Base-by-base conservation (phyloP, 2,329 filamentous ascomycete genomes). In the Fusarium haematococcum region DNA sequence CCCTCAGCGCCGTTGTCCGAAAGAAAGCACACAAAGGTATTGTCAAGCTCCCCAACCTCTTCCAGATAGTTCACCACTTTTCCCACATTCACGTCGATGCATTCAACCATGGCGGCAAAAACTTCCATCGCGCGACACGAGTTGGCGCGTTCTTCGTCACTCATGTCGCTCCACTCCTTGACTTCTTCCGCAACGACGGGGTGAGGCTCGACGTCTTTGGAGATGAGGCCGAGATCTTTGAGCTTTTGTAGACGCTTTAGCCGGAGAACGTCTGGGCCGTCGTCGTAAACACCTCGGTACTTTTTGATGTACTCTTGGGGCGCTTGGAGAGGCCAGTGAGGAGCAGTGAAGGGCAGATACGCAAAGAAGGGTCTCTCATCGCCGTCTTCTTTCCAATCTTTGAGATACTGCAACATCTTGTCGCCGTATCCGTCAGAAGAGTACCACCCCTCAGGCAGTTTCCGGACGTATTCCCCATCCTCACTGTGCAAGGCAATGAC, bases 21-120 rank as follows among this genome's bases (percentile, higher is more conserved):
- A 83, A 91, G 88, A 84, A 92, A 92, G 76, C 88, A 86, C 60
- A 92, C 84, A 69, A 92, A 89, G 3, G 90, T 92, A 78, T 92
- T 91, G 71, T 92, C 90, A 1, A 90, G 83, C 77, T 92, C 90
- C 65, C 86, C 88, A 3, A 86, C 33, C 8, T 57, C 45, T 63
- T 86, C 82, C 3, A 90, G 83, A 64, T 89, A 86, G 45, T 87
- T 79, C 39, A 89, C 81, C 5, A 89, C 86, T 57, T 86, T 86
- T 41, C 88, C 88, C 16, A 90, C 84, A 59, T 88, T 86, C 45
- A 80, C 77, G 66, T 90, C 88, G 64, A 90, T 89, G 60, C 84
- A 84, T 66, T 90, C 88, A 13, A 90, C 88, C 88, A 91, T 90
- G 1, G 83, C 89, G 0, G 88, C 88, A 65, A 87, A 90, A 11